Evolutionary conservation across 805 yeast species (phyloP).

Genomic region (Nakazawaea anatomiae): DNA sequence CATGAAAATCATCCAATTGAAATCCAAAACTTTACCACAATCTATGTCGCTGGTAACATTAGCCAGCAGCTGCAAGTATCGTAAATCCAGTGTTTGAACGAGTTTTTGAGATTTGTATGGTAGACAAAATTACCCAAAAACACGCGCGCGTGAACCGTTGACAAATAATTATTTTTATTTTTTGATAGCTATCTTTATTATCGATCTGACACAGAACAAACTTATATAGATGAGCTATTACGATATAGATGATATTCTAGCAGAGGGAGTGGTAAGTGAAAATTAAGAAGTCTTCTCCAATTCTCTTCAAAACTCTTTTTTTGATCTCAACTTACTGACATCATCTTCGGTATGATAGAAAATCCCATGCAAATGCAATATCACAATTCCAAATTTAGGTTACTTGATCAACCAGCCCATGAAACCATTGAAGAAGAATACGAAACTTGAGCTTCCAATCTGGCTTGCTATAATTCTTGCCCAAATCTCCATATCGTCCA

Average conservation of each 20-base stretch:
- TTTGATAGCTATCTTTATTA: background rate
- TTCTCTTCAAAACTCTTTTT: background rate
- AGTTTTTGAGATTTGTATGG: too few relatives aligned
- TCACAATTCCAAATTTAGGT: constrained; percentile 82
- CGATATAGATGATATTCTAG: constrained; percentile 70
- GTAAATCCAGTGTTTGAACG: too few relatives aligned
- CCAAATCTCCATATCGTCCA: constrained; percentile 23
- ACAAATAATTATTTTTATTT: too few relatives aligned
- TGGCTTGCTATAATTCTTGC: constrained; percentile 88
- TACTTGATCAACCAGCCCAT: constrained; percentile 77
- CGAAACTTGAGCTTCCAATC: constrained; percentile 73
- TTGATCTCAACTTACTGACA: background rate
- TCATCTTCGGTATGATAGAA: constrained; percentile 27
- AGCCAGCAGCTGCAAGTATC: too few relatives aligned
- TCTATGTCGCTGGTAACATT: too few relatives aligned
- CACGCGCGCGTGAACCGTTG: too few relatives aligned
- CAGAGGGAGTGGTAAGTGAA: constrained; percentile 51
- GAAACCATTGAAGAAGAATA: constrained; percentile 46
- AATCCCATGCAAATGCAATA: constrained; percentile 74
- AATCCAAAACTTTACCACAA: too few relatives aligned
- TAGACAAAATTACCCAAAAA: too few relatives aligned
- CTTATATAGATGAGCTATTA: constrained; percentile 38
- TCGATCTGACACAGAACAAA: background rate
- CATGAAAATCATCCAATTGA: too few relatives aligned
- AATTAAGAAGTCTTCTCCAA: too few relatives aligned